phyloP scores from a whole-genome alignment of 2,329 filamentous ascomycete species.

The Epichloe hybrida region DNA sequence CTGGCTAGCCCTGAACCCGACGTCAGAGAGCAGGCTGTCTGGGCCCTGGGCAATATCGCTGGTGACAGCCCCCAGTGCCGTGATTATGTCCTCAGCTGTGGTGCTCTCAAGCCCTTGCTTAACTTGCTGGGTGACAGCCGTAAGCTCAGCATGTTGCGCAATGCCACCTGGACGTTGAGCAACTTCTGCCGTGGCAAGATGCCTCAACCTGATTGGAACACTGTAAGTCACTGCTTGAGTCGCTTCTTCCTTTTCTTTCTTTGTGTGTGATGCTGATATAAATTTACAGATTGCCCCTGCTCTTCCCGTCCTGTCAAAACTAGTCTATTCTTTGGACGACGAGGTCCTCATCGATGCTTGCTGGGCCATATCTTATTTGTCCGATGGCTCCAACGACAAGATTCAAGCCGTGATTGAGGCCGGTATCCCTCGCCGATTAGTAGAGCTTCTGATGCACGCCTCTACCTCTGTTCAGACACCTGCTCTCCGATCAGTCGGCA shows the following conservation, averaged over 20 bases:
- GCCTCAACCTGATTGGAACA: conserved; percentile 94
- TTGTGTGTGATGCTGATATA: background rate
- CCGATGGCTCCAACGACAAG: conserved; percentile 96
- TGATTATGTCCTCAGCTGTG: conserved; percentile 86
- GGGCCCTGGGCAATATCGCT: conserved; percentile 97
- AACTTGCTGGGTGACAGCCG: conserved; percentile 88
- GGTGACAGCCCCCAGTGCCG: conserved; percentile 95
- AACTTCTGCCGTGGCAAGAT: conserved; percentile 99
- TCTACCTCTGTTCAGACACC: conserved; percentile 98
- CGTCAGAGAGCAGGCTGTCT: conserved; percentile 95
- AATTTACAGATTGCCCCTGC: conserved; percentile 70
- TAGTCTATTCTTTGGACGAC: conserved; percentile 96
- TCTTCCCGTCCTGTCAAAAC: conserved; percentile 86
- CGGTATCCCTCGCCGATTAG: conserved; percentile 87
- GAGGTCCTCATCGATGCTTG: conserved; percentile 97
- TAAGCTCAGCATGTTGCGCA: conserved; percentile 97
- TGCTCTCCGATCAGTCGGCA: conserved; percentile 90
- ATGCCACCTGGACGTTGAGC: conserved; percentile 97
- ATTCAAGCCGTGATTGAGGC: conserved; percentile 98
- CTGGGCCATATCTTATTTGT: conserved; percentile 98
- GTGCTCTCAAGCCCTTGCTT: conserved; percentile 81
- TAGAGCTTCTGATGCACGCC: conserved; percentile 94
- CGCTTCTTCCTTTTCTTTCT: background rate
- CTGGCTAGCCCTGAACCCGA: conserved; percentile 92
- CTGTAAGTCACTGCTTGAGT: conserved; percentile 42